Conservation (phyloP, 1,284 basidiomycete genomes). For the Naganishia albida region DNA sequence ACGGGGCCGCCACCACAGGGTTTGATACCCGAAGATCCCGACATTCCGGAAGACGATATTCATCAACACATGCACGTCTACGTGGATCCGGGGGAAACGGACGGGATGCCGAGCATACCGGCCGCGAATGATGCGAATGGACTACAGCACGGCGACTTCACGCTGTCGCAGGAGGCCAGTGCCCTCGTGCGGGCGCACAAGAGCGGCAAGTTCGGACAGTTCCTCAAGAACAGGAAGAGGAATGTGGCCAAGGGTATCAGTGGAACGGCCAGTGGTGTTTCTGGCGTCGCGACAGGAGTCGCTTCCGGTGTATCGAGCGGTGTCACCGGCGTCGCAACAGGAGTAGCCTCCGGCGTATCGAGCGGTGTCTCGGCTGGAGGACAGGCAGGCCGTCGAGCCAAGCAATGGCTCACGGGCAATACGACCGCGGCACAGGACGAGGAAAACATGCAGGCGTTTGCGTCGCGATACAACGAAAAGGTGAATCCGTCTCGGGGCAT, state of each 20-base stretch:
- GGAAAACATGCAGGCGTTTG: conserved; percentile 10
- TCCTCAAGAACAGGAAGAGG: conserved; percentile 44
- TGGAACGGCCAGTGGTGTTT: conserved; percentile 10
- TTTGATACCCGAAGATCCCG: conserved; percentile 29
- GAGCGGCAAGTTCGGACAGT: conserved; percentile 43
- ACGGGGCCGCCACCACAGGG: conserved; percentile 21
- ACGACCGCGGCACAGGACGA: conserved; percentile 9
- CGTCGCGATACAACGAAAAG: conserved; percentile 28
- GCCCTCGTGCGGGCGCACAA: conserved; percentile 54
- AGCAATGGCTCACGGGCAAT: conserved; percentile 13
- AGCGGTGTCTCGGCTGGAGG: conserved; percentile 14
- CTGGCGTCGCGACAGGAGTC: conserved; percentile 18
- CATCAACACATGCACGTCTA: conserved; percentile 48
- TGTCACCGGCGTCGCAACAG: conserved; percentile 18
- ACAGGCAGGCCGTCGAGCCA: not conserved
- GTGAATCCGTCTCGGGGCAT: conserved; percentile 20
- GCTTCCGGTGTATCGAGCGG: conserved; percentile 15
- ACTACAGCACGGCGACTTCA: conserved; percentile 27
- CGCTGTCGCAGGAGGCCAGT: conserved; percentile 40
- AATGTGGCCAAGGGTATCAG: conserved; percentile 24
- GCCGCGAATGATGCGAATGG: conserved; percentile 31
- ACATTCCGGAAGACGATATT: conserved; percentile 35
- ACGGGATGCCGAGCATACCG: conserved; percentile 53
- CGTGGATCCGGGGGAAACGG: conserved; percentile 54
- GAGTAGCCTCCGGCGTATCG: conserved; percentile 12